phyloP scores from a whole-genome alignment of 257 asterid genomes.

The Lantana camara region DNA sequence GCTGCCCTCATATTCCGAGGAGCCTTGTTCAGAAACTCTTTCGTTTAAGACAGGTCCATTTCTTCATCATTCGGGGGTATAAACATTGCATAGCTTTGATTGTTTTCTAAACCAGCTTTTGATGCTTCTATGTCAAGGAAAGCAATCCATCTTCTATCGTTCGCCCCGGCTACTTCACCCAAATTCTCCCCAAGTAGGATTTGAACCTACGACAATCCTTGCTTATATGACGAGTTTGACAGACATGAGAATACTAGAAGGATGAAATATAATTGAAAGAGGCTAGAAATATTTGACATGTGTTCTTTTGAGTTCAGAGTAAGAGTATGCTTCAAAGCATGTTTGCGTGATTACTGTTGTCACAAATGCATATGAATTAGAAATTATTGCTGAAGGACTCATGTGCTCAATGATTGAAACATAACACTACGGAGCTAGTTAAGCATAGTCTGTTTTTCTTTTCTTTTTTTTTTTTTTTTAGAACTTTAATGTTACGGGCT shows the following conservation, averaged over 20 bases:
- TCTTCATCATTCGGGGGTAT: neutral
- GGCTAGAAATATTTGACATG: neutral
- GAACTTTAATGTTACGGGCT: too few relatives aligned
- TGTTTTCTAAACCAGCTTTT: too few relatives aligned
- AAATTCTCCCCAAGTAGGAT: too few relatives aligned
- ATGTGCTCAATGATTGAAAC: neutral
- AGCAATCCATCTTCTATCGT: too few relatives aligned
- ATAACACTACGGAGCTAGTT: slow-evolving; percentile 1
- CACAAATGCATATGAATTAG: neutral
- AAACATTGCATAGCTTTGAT: neutral
- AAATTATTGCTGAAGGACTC: neutral
- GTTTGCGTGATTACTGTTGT: slow-evolving; percentile 8
- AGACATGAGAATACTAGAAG: neutral
- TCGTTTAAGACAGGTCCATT: slow-evolving; percentile 75
- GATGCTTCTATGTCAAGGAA: too few relatives aligned
- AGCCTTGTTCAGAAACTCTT: slow-evolving; percentile 90
- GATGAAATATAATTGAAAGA: neutral
- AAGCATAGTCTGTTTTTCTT: neutral
- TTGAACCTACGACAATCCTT: neutral
- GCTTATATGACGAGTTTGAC: neutral
- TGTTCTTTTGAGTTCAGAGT: neutral
- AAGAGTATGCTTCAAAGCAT: neutral
- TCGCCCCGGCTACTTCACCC: too few relatives aligned
- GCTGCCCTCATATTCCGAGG: slow-evolving; percentile 87
- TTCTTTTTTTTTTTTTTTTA: too few relatives aligned